Base-by-base conservation (phyloP, 2,329 filamentous ascomycete genomes). In the Epichloe sibirici region DNA sequence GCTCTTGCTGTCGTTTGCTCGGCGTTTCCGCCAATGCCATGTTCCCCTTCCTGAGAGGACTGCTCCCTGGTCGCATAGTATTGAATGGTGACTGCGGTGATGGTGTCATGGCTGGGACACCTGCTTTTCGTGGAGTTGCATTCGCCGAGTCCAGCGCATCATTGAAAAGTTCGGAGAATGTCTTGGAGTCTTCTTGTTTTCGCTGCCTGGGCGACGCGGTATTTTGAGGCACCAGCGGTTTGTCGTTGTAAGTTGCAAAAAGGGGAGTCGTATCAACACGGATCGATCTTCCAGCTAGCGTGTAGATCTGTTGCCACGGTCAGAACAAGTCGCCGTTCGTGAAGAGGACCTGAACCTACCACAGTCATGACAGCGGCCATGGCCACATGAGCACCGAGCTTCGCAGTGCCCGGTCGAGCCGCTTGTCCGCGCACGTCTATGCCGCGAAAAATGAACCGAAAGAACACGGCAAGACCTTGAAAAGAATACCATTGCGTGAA, bases 401-500 rank as follows among this genome's bases (percentile, higher is more conserved):
- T 71, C 1, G 71, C 69, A n/a, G 65, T 67, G 4, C 65, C 61
- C 3, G 69, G 68, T 7, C 69, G 59, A 1, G 64, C 65, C 23
- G 68, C 63, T 0, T 69, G 66, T 3, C 66, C 65, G n/a, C 70
- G 65, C 56, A 72, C 64, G 42, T 69, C 66, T 17, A 76, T 63
- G 13, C 65, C 68, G 21, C 72, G 66, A 48, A 80, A 76, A 15
- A 75, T 59, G 43, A 75, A 65, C 39, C 86, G 76, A 11, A 82
- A 66, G 5, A 75, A 62, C 11, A 88, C 62, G 23, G 82, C 73
- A 35, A 85, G 63, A 2, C 75, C 62, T 61, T 90, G 86, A 55
- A 84, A 77, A 1, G 73, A 74, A 62, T 88, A 87, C 75, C 86
- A 86, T 49, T 79, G 74, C 3, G 72, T 70, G 12, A 87, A 74